A percentile compares a stretch with the other conserved stretches of the same genome.
These are phyloP conservation scores for Cladophialophora yegresii DNA, from an alignment of 2,329 filamentous ascomycete genomes.

Conservation along the genomic window DNA sequence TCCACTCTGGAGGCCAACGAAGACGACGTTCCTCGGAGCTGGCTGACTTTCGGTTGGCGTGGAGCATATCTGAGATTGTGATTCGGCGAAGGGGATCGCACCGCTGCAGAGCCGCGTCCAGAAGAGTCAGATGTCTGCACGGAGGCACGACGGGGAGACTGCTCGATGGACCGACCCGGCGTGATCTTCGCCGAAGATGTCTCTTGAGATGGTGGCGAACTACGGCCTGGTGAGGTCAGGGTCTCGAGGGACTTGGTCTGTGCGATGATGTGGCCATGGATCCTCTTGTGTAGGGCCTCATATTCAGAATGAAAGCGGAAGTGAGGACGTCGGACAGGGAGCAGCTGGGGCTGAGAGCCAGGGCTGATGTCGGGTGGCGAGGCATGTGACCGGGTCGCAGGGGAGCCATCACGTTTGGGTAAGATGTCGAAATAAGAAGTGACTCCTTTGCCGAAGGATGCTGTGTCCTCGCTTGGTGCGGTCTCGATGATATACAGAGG, in stretches of 20 bases:
- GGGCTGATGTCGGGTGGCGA: conserved; percentile 14
- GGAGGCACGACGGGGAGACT: background rate
- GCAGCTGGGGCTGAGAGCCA: conserved; percentile 3
- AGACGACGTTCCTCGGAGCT: conserved; percentile 20
- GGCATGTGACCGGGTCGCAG: background rate
- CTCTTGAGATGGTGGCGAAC: background rate
- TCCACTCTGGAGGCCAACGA: conserved; percentile 25
- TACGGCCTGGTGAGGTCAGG: background rate
- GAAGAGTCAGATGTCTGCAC: conserved; percentile 2
- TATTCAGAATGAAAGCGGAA: conserved; percentile 22
- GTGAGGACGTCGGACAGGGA: background rate
- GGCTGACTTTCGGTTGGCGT: conserved; percentile 10
- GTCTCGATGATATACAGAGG: background rate
- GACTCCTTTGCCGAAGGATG: conserved; percentile 15
- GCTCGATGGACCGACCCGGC: background rate
- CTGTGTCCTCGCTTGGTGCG: background rate
- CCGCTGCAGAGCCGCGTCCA: background rate
- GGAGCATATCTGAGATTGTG: conserved; percentile 16
- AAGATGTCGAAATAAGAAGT: conserved; percentile 30
- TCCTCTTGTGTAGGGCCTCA: conserved; percentile 13
- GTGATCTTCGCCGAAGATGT: background rate
- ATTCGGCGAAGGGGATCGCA: background rate
- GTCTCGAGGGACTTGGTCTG: background rate
- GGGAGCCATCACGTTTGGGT: conserved; percentile 1
- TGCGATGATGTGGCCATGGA: conserved; percentile 18